A percentile compares a stretch with the other conserved stretches of the same genome.
Conservation (phyloP, 2,329 filamentous ascomycete species). For the Aspergillus viridinutans region DNA sequence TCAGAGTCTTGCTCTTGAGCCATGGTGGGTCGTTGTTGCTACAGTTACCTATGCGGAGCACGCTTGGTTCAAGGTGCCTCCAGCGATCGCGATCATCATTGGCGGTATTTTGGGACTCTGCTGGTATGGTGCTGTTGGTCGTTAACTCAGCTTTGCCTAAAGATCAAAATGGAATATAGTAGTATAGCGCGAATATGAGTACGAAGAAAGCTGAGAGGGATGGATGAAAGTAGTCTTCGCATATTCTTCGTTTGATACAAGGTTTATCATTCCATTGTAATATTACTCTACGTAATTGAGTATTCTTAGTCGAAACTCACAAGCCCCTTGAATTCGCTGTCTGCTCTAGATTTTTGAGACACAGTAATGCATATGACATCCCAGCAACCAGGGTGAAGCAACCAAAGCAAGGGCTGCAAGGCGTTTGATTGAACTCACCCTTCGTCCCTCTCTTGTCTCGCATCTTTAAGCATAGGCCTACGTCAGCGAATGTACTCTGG, state of each 20-base stretch:
- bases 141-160: background rate
- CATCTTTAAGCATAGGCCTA: background rate
- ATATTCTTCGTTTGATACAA: background rate
- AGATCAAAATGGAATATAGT: background rate
- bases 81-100: conserved; percentile 43
- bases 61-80: conserved; percentile 46
- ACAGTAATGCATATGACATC: background rate
- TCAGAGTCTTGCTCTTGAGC: conserved; percentile 53
- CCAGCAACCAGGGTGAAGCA: background rate
- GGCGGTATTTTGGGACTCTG: conserved; percentile 47
- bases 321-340: background rate
- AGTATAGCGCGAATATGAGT: background rate
- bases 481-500: background rate
- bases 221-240: background rate
- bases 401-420: background rate
- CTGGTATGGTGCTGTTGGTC: conserved; percentile 44
- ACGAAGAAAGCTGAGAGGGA: background rate
- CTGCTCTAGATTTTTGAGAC: background rate
- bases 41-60: conserved; percentile 47
- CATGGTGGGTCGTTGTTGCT: conserved; percentile 62
- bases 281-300: background rate
- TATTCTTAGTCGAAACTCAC: background rate
- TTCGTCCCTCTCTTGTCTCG: background rate
- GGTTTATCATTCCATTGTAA: background rate
- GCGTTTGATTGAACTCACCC: background rate